Base-by-base conservation (phyloP, 176 grass and related monocot genomes). In the Oryza rufipogon region DNA sequence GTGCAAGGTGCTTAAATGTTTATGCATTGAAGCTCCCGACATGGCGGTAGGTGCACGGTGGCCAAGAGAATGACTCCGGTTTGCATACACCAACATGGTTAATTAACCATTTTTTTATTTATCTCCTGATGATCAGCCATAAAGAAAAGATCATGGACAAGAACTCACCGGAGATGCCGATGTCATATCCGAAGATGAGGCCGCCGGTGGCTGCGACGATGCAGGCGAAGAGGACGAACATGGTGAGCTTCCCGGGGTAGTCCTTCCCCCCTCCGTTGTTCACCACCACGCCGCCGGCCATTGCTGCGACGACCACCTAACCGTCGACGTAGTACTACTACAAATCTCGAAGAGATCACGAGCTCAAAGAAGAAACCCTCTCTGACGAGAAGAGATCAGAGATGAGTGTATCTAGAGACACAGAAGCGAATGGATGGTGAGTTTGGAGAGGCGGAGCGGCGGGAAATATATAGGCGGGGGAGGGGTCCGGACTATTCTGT, bases 131-230 rank as follows among this genome's bases (percentile, higher is more conserved):
- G 13, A 17, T 7, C 46, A 48, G 46, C 46, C 46, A 14, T 48
- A 48, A 54, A 17, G 51, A 54, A 54, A 54, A 54, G 17, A 58
- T 58, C 52, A 58, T 58, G 20, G 41, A 42, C 41, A 61, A 63
- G 2, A 63, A 32, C 76, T 7, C 28, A 97, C 95, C 95, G 81
- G 95, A 97, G 86, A 97, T 97, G 34, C 95, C 95, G 67, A 97
- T 94, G 77, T 97, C 95, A 2, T 97, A 97, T 33, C 95, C 95
- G 70, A 97, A 97, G 80, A 97, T 97, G 88, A 97, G 92, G 3
- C 95, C 95, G 77, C 95, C 95, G 71, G 92, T 94, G 61, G 95
- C 95, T 25, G 95, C 95, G 71, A 97, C 95, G 78, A 97, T 75
- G 85, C 95, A 97, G 49, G 88, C 86, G 44, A 97, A 32, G 84